A percentile compares a stretch with the other conserved stretches of the same genome.
Evolutionary conservation across 768 basidiomycete species (phyloP).

Genomic region (Pleurotus platypus): DNA sequence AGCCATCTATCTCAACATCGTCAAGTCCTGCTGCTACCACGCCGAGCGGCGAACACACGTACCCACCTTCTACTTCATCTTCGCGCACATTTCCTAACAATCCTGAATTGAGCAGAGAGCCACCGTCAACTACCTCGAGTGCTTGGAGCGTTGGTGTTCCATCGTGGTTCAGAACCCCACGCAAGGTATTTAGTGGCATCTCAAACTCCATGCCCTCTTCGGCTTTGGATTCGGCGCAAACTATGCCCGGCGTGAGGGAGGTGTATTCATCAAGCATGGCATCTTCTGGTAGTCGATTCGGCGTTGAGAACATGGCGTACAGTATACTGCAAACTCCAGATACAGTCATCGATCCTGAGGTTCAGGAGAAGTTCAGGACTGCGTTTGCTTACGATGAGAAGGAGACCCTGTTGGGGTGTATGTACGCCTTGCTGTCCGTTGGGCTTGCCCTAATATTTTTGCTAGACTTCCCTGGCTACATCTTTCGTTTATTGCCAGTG

Average conservation of each 20-base stretch:
- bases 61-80: conserved; percentile 67
- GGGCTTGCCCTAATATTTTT: conserved; percentile 9
- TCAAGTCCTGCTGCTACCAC: conserved; percentile 20
- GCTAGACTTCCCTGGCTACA: conserved; percentile 85
- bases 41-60: conserved; percentile 58
- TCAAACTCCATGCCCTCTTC: conserved; percentile 19
- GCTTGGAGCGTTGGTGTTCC: conserved; percentile 69
- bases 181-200: conserved; percentile 24
- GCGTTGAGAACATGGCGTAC: conserved; percentile 62
- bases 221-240: conserved; percentile 21
- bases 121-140: conserved; percentile 19
- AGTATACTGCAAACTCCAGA: conserved; percentile 81
- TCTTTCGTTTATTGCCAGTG: conserved; percentile 87
- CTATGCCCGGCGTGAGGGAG: conserved; percentile 47
- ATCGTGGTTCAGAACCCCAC: conserved; percentile 61
- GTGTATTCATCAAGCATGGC: conserved; percentile 47
- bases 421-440: conserved; percentile 28
- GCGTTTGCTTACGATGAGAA: conserved; percentile 88
- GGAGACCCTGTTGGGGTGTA: conserved; percentile 85
- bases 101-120: conserved; percentile 46
- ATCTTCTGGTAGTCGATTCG: conserved; percentile 30
- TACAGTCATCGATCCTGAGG: conserved; percentile 55
- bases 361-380: conserved; percentile 70
- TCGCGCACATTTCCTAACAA: conserved; percentile 45
- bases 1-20: background rate